phyloP scores from a whole-genome alignment of 2,329 filamentous ascomycete species.

The Aspergillus clavatus region DNA sequence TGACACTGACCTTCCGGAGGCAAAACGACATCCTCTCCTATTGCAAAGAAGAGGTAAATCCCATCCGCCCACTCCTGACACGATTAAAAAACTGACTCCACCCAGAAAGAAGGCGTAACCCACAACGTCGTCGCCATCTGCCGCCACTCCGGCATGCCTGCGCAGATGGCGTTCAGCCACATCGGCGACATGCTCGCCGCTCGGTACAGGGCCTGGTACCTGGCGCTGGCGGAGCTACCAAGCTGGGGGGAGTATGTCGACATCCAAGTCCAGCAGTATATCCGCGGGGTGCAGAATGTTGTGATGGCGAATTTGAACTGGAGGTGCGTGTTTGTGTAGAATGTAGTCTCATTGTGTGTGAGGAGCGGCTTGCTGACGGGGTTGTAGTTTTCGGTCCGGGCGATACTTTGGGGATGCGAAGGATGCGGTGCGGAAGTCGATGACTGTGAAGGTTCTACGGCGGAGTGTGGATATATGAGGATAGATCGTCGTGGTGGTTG shows the following conservation, averaged over 20 bases:
- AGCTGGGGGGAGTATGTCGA: conserved; percentile 21
- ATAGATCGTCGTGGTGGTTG: not conserved
- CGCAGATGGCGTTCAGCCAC: conserved; percentile 22
- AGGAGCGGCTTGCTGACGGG: not conserved
- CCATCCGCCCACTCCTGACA: not conserved
- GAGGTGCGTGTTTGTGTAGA: conserved; percentile 14
- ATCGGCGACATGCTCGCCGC: conserved; percentile 15
- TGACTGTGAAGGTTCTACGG: conserved; percentile 8
- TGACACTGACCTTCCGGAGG: conserved; percentile 6
- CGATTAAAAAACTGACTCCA: not conserved
- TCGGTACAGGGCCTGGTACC: conserved; percentile 22
- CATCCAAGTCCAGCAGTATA: conserved; percentile 20
- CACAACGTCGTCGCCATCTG: conserved; percentile 21
- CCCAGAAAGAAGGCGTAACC: conserved; percentile 16
- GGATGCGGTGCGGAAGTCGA: conserved; percentile 9
- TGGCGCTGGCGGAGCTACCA: conserved; percentile 19
- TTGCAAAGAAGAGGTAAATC: conserved; percentile 21
- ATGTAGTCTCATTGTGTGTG: too few relatives aligned
- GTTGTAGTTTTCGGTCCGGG: conserved; percentile 16
- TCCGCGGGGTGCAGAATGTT: conserved; percentile 19
- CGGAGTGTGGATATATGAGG: conserved; percentile 6
- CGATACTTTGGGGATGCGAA: conserved; percentile 19
- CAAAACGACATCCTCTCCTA: conserved; percentile 26
- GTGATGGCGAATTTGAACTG: conserved; percentile 22
- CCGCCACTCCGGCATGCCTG: conserved; percentile 12